These are phyloP conservation scores for Zychaea mexicana DNA, from an alignment of 371 early-diverging fungal species.

Conservation along the genomic window DNA sequence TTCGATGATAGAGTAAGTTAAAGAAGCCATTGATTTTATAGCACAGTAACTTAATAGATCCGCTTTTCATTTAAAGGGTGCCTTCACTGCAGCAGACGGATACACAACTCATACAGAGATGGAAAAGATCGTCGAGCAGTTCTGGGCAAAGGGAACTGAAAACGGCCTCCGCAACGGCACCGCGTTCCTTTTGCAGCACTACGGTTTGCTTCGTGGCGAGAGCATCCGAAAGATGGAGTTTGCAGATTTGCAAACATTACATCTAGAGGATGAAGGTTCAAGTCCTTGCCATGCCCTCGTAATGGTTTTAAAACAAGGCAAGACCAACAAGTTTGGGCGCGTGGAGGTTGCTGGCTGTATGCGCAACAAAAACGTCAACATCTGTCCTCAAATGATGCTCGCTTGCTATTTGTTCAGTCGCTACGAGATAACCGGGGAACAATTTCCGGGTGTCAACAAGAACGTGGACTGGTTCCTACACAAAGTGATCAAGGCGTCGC, in stretches of 20 bases:
- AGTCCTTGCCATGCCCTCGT: not conserved
- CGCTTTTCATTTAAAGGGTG: no score
- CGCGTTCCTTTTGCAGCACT: not conserved
- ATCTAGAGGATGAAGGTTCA: not conserved
- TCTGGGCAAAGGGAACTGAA: not conserved
- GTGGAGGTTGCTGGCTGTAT: not conserved
- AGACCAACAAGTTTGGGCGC: conserved; percentile 1
- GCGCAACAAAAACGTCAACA: not conserved
- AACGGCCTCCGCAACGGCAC: not conserved
- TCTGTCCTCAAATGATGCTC: not conserved
- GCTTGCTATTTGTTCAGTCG: not conserved
- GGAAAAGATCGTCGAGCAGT: not conserved
- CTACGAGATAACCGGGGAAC: not conserved
- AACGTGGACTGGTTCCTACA: not conserved
- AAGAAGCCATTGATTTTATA: no score
- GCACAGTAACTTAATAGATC: no score
- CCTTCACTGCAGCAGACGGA: not conserved
- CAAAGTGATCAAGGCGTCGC: not conserved
- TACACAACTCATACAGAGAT: not conserved
- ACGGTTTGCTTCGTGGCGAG: not conserved
- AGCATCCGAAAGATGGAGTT: not conserved
- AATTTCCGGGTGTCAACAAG: not conserved
- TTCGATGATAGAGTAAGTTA: no score
- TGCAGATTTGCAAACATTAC: not conserved
- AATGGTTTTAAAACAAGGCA: not conserved